Conservation (phyloP, 2,329 filamentous ascomycete genomes). For the Tolypocladium ovalisporum region DNA sequence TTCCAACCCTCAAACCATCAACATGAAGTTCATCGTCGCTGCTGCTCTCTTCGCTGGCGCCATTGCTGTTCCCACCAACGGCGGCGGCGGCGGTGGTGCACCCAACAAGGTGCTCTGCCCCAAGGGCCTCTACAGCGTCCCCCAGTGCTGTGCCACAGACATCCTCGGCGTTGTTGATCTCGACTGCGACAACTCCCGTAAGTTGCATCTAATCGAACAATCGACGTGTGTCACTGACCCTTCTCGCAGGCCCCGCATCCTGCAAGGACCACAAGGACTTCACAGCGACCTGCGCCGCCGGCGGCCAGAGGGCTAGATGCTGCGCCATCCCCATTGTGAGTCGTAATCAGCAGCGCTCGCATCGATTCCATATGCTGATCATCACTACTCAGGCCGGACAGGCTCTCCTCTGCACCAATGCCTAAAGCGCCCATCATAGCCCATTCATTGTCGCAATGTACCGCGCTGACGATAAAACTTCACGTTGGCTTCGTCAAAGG, state of each 20-base stretch:
- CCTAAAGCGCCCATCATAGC: neutral
- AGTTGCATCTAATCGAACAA: neutral
- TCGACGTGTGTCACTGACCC: neutral
- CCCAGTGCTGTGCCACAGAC: conserved; percentile 7
- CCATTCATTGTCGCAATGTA: neutral
- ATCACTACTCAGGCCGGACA: neutral
- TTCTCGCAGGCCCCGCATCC: neutral
- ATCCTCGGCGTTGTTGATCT: conserved; percentile 5
- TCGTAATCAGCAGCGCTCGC: neutral
- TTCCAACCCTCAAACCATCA: conserved; percentile 1
- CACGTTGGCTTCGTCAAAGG: neutral
- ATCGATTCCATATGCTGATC: neutral
- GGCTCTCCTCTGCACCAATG: neutral
- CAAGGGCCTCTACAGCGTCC: conserved; percentile 3
- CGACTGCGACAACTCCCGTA: conserved; percentile 7
- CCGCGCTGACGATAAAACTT: neutral
- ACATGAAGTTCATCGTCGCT: conserved; percentile 10
- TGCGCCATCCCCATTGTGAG: conserved; percentile 6
- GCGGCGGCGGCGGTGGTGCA: neutral
- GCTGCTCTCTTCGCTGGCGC: conserved; percentile 8
- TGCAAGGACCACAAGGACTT: neutral
- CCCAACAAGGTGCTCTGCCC: neutral
- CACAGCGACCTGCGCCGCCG: neutral
- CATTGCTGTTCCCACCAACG: conserved; percentile 4
- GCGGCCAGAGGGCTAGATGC: conserved; percentile 2